Conservation (phyloP, 495 filamentous ascomycete genomes). For the Oleoguttula mirabilis region DNA sequence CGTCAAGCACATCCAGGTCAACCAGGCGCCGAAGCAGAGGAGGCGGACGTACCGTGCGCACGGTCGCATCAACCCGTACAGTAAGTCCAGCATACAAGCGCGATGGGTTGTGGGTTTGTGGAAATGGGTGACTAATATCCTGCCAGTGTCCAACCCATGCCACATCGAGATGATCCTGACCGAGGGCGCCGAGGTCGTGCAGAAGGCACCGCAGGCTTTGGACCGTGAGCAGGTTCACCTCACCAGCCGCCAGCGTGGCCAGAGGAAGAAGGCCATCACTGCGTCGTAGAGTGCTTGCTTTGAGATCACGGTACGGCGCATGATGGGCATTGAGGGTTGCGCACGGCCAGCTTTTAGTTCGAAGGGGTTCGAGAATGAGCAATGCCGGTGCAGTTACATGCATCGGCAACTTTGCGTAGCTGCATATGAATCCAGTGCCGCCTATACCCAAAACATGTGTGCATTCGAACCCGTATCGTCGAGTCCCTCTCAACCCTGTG, state of each 20-base stretch:
- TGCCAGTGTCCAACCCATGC: slow-evolving; percentile 92
- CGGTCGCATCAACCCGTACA: slow-evolving; percentile 49
- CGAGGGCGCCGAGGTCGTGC: slow-evolving; percentile 81
- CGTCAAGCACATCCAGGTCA: slow-evolving; percentile 99
- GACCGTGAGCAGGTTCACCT: slow-evolving; percentile 50
- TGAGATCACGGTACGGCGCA: too few species aligned
- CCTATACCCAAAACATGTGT: too few species aligned
- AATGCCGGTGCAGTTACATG: too few species aligned
- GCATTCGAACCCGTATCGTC: too few species aligned
- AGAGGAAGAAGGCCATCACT: slow-evolving; percentile 68
- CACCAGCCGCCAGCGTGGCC: slow-evolving; percentile 78
- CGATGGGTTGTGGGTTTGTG: too few species aligned
- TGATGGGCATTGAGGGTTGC: not conserved
- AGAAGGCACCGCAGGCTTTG: slow-evolving; percentile 61
- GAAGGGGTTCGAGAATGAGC: too few species aligned
- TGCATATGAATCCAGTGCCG: too few species aligned
- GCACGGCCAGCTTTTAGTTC: too few species aligned
- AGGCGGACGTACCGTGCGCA: slow-evolving; percentile 98
- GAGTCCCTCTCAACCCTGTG: too few species aligned
- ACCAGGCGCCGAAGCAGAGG: slow-evolving; percentile 97
- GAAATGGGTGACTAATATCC: not conserved
- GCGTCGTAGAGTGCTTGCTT: not conserved
- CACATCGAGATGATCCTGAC: slow-evolving; percentile 99
- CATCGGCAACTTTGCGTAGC: too few species aligned
- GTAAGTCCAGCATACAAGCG: too few species aligned